These are phyloP conservation scores for Dryadomyces quercus-mongolicae DNA, from an alignment of 2,329 filamentous ascomycete species.

Conservation along the genomic window DNA sequence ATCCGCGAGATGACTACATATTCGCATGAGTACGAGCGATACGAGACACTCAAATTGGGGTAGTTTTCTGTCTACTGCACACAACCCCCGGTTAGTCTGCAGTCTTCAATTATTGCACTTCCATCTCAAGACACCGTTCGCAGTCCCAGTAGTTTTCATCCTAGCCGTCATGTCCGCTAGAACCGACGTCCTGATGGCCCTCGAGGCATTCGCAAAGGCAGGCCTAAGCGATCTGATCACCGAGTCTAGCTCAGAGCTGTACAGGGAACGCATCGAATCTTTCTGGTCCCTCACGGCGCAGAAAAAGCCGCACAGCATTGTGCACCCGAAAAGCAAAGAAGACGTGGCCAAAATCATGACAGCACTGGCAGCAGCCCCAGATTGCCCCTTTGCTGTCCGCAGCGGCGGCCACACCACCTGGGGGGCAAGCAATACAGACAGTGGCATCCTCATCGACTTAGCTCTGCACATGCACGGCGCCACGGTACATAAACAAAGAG, in stretches of 20 bases:
- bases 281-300: conserved; percentile 3
- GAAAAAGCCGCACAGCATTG: conserved; percentile 1
- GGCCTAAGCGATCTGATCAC: conserved; percentile 1
- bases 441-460: neutral
- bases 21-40: no score
- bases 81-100: no score
- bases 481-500: neutral
- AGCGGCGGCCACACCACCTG: neutral
- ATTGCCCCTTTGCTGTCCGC: neutral
- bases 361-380: conserved; percentile 14
- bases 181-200: neutral
- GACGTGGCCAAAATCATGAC: conserved; percentile 25
- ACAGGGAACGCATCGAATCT: conserved; percentile 10
- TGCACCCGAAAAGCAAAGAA: conserved; percentile 13
- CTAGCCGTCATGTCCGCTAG: no score
- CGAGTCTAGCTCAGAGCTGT: neutral
- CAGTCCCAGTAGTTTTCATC: no score
- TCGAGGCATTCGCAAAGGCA: neutral
- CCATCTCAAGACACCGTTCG: no score
- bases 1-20: no score
- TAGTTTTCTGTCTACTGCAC: no score
- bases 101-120: no score
- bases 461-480: conserved; percentile 6
- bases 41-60: no score
- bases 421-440: conserved; percentile 1